Percentiles rank a stretch among this genome's conserved stretches.
These are phyloP conservation scores for Eustoma russellianum DNA, from an alignment of 257 asterid species.

Conservation along the genomic window DNA sequence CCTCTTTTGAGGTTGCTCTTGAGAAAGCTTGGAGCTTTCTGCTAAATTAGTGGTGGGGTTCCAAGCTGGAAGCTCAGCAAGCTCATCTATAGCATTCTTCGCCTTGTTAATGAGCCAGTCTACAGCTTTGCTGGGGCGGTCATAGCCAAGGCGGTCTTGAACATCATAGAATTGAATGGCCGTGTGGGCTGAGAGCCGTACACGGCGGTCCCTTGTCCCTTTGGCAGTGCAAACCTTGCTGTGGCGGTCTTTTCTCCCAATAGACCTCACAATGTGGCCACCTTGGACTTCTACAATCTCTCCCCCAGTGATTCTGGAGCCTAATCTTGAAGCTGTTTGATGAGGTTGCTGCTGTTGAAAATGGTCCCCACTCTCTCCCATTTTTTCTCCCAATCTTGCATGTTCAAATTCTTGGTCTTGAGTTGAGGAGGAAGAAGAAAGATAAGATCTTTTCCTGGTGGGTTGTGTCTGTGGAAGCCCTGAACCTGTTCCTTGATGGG, in stretches of 20 bases:
- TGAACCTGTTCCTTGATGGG: slow-evolving; percentile 6
- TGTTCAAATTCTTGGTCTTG: slow-evolving; percentile 41
- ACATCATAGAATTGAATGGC: slow-evolving; percentile 98
- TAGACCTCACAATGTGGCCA: slow-evolving; percentile 96
- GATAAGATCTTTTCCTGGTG: slow-evolving; percentile 45
- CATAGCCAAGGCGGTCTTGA: slow-evolving; percentile 95
- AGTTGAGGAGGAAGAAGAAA: slow-evolving; percentile 28
- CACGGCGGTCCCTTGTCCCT: slow-evolving; percentile 97
- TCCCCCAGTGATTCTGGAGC: slow-evolving; percentile 31
- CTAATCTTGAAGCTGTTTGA: slow-evolving; percentile 42
- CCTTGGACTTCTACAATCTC: slow-evolving; percentile 97
- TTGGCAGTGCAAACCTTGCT: slow-evolving; percentile 98
- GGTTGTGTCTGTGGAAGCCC: slow-evolving; percentile 18
- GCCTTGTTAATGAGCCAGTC: slow-evolving; percentile 97
- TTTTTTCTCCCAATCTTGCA: slow-evolving; percentile 54
- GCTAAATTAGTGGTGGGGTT: slow-evolving; percentile 46
- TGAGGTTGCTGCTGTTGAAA: slow-evolving; percentile 7
- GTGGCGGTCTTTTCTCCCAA: slow-evolving; percentile 95
- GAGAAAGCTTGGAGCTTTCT: slow-evolving; percentile 18
- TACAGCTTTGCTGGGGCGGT: slow-evolving; percentile 99
- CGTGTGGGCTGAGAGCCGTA: slow-evolving; percentile 95
- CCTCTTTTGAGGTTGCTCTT: slow-evolving; percentile 19
- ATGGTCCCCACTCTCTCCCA: neutral
- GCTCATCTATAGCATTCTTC: slow-evolving; percentile 84
- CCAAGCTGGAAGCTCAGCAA: slow-evolving; percentile 94